Evolutionary conservation across 768 basidiomycete genomes (phyloP), one percentile per base, ranked within the genome.

Genomic region (Termitomyces sp.): DNA sequence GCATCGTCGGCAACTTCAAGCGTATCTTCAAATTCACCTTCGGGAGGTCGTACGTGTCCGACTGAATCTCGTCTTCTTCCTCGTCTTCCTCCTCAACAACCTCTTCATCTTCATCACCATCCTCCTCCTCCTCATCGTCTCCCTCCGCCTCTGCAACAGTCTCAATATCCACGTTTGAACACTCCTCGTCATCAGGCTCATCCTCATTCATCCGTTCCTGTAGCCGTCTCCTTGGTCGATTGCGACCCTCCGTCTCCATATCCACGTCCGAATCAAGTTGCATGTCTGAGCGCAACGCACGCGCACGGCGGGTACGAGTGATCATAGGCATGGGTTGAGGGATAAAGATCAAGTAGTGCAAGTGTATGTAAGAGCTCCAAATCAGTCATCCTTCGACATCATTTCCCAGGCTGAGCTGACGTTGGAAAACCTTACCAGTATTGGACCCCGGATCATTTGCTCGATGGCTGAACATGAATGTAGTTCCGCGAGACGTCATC

Each of bases 91-190:
- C 76, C 2, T 66, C 67, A 12, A 72, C 77, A 24, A 73, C 74
- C 6, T 60, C 74, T 5, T 76, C 75, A 21, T 71, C 77, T 3
- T 46, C 58, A 5, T 28, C 28, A 8, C 65, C 70, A 22, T 53
- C 66, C 0, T 69, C 69, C 9, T 66, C 68, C 10, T 66, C 70
- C 8, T 68, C 65, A 2, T 61, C 65, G 21, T 66, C 69, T 3
- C 71, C 74, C 15, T 70, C 72, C 42, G 71, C 72, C 6, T 71
- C 28, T 21, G 69, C 73, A 60, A 72, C 73, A 9, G 75, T 77
- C 2, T 69, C 73, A 35, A 74, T 70, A 5, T 71, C 70, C 14
- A 66, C 66, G 26, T 73, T 72, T 8, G 64, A 68, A 10, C 71
- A 74, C 21, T 72, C 70, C 42, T 58, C 59, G n/a, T 71, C 70